Base-by-base conservation (phyloP, 2,329 filamentous ascomycete species). In the Claviceps digitariae region DNA sequence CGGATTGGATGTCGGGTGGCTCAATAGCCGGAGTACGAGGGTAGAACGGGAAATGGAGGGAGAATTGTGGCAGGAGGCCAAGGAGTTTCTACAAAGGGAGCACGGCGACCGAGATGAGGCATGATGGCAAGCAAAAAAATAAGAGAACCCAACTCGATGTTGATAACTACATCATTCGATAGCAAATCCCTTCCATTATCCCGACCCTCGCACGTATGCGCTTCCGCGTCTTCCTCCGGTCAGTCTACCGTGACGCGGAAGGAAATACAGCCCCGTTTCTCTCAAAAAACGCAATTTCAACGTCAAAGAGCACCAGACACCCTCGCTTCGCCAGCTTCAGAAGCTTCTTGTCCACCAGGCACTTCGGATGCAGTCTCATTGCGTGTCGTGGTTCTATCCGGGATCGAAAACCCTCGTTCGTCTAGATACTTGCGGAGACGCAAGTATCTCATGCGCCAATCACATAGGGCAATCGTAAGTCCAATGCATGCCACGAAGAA, bases 11-110 rank as follows among this genome's bases (percentile, higher is more conserved):
- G 84, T 94, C 15, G 90, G 90, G 34, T 91, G 87, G 81, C 69
- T 97, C 61, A 97, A 96, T 65, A 90, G 87, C 62, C 79, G 88
- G 54, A 88, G 87, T 56, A 85, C 87, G 57, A 84, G 84, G 57
- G 86, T 94, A 23, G 87, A 87, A 54, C 80, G 83, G 61, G 85
- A 88, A 57, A 93, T 91, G 76, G 89, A 94, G 64, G 79, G 80
- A 2, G 88, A 96, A 69, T 71, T 95, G 46, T 85, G 91, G 81
- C 75, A 56, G 6, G 69, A 67, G 52, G 68, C 68, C 15, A 67
- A 65, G 53, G 62, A 60, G 12, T 64, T 72, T 27, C 57, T 74
- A 46, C 65, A 72, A 55, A 65, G 62, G 53, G 58, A 65, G 44
- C 48, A 55, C 15, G 47, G 20, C 15, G 43, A n/a, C 4, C 44